These are phyloP conservation scores for Sergeia podlipaevii DNA, from an alignment of 208 protist species.

Conservation along the genomic window DNA sequence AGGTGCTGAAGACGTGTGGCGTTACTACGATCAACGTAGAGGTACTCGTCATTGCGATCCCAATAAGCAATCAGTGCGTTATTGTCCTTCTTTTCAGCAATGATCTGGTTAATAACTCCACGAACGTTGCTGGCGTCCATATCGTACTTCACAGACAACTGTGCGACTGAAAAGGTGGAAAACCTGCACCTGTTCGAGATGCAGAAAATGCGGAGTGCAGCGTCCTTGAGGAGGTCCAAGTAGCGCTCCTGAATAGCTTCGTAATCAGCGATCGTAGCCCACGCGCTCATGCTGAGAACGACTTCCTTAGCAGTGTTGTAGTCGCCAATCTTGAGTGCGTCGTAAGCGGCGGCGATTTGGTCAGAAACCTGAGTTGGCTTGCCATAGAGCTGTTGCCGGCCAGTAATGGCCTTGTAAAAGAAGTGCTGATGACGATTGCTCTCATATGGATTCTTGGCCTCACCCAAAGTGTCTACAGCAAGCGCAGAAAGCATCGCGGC, in stretches of 20 bases:
- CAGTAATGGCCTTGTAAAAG: slow-evolving; percentile 64
- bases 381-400: slow-evolving; percentile 42
- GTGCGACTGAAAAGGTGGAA: slow-evolving; percentile 67
- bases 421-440: slow-evolving; percentile 52
- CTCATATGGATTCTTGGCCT: slow-evolving; percentile 83
- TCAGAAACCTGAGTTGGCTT: slow-evolving; percentile 61
- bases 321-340: slow-evolving; percentile 66
- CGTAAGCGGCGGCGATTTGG: slow-evolving; percentile 59
- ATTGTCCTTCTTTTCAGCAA: slow-evolving; percentile 68
- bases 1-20: slow-evolving; percentile 79
- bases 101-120: slow-evolving; percentile 60
- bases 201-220: slow-evolving; percentile 76
- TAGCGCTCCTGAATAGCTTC: slow-evolving; percentile 40
- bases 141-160: slow-evolving; percentile 77
- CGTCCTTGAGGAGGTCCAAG: slow-evolving; percentile 61
- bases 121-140: slow-evolving; percentile 59
- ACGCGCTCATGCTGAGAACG: slow-evolving; percentile 60
- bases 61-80: slow-evolving; percentile 76
- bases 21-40: slow-evolving; percentile 80
- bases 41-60: slow-evolving; percentile 79
- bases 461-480: slow-evolving; percentile 58
- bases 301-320: slow-evolving; percentile 49
- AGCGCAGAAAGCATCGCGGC: slow-evolving; percentile 77
- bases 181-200: slow-evolving; percentile 73
- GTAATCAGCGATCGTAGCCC: slow-evolving; percentile 50